A percentile compares a stretch with the other conserved stretches of the same genome.
These are phyloP conservation scores for Gardenia jasminoides DNA, from an alignment of 257 asterid species.

Conservation along the genomic window DNA sequence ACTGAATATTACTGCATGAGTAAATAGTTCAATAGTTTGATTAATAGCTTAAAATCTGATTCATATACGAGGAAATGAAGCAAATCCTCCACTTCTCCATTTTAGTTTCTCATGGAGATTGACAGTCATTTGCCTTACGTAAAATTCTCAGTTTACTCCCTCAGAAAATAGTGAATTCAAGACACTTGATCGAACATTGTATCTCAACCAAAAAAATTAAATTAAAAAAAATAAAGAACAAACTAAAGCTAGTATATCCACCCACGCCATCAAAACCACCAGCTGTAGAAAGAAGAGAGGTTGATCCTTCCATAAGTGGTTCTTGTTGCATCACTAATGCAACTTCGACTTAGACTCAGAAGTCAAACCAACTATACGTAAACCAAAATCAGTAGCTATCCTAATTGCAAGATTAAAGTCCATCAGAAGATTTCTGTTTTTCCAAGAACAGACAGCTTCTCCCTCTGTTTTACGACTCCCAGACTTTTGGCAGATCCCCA, in stretches of 20 bases:
- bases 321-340: background rate
- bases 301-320: background rate
- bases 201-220: background rate
- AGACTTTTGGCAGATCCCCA: background rate
- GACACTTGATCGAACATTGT: background rate
- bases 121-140: no score
- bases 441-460: background rate
- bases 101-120: no score
- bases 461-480: background rate
- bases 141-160: background rate
- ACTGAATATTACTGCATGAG: no score
- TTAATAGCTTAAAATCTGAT: no score
- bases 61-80: no score
- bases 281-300: background rate
- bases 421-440: no score
- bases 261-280: background rate
- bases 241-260: background rate
- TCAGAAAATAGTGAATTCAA: background rate
- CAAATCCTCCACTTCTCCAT: no score
- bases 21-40: no score
- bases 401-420: background rate
- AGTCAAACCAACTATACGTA: background rate
- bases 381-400: background rate
- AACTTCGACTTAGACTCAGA: background rate
- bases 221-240: background rate